Evolutionary conservation across 140 eudicot species (phyloP), one percentile per base, ranked within the genome.

Genomic region (Oenanthe javanica): DNA sequence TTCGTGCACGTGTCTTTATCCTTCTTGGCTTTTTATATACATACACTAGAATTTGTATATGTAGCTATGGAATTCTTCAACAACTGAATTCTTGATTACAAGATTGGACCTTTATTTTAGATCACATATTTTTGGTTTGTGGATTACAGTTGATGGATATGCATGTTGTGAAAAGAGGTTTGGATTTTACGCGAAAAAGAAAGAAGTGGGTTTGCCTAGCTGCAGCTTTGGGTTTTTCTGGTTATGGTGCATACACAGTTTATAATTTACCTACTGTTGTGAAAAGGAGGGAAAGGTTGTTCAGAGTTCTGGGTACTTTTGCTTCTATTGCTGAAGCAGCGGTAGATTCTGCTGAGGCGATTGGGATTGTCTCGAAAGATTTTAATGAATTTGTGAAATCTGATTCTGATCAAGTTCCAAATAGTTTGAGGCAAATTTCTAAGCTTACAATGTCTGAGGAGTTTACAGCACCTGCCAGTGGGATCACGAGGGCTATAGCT

Each of bases 351-450:
- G 86, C 97, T 1, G 92, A 93, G 61, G 84, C 88, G 8, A 48
- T 89, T 31, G 55, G 86, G 49, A 40, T 89, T n/a, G 92, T 90
- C 51, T 90, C 94, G 1, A 89, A 71, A 81, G 96, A 90, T 80
- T 80, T 89, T 84, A 93, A 86, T 83, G 86, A 79, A 81, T 91
- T 86, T 77, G 70, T 93, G 71, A 80, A 83, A 72, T 83, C 94
- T 50, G 90, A 93, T 79, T 77, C 85, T 42, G 90, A 83, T 57
- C 87, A 91, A 31, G 85, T 93, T 75, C 98, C 94, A 2, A 89
- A 85, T 52, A 89, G 94, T 85, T 76, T 91, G 82, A 91, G 80
- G 85, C 93, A 93, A 36, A 47, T 93, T 57, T 91, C 91, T 2
- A 91, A 91, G 84, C 84, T 93, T 31, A 80, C 86, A 2, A 78